A percentile compares a stretch with the other conserved stretches of the same genome.
Evolutionary conservation across 2,329 filamentous ascomycete genomes (phyloP).

Genomic region (Colletotrichum limetticola): DNA sequence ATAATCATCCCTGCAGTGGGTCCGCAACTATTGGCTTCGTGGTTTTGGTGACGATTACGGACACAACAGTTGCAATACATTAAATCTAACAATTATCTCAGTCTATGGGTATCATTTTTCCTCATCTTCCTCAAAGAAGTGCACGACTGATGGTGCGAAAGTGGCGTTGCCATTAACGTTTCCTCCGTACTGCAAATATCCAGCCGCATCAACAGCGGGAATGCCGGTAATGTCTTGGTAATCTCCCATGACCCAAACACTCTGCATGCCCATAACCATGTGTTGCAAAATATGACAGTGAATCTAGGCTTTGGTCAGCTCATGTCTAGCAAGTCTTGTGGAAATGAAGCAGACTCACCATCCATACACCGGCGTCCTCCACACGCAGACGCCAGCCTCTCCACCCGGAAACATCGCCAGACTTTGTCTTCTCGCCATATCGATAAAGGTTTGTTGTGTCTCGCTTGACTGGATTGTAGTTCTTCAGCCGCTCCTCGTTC

Average conservation of each 20-base stretch:
- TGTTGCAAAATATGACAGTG: slow-evolving; percentile 70
- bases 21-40: neutral
- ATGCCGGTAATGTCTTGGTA: slow-evolving; percentile 35
- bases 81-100: neutral
- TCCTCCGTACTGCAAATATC: slow-evolving; percentile 57
- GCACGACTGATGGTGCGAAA: slow-evolving; percentile 33
- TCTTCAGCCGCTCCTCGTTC: slow-evolving; percentile 53
- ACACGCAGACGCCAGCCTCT: slow-evolving; percentile 66
- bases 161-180: slow-evolving; percentile 54
- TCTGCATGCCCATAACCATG: slow-evolving; percentile 64
- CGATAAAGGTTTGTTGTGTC: slow-evolving; percentile 67
- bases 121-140: slow-evolving; percentile 22
- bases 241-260: slow-evolving; percentile 41
- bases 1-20: neutral
- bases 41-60: no score
- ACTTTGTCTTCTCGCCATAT: slow-evolving; percentile 54
- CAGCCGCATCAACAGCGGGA: slow-evolving; percentile 47
- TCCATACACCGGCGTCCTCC: slow-evolving; percentile 66
- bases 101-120: neutral
- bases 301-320: slow-evolving; percentile 42
- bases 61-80: neutral
- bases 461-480: slow-evolving; percentile 49
- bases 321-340: neutral
- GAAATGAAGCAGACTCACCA: slow-evolving; percentile 43
- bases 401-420: slow-evolving; percentile 63